Conservation (phyloP, 371 early-diverging fungal species). For the Sanchytrium tribonematis region DNA sequence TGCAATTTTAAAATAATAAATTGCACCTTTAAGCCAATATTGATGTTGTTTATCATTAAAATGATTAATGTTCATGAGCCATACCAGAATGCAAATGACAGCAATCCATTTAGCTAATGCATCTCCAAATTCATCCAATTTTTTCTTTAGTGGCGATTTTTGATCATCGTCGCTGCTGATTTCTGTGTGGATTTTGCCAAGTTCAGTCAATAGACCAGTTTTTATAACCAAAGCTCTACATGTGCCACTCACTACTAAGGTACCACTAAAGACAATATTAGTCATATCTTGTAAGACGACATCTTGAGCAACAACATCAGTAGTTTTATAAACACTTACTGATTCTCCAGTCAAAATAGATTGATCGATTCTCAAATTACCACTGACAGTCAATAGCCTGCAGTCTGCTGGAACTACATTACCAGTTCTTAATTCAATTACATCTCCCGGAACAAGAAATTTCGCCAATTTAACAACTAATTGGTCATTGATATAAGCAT, state of each 20-base stretch:
- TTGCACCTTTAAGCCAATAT: conserved; percentile 62
- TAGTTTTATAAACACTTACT: conserved; percentile 57
- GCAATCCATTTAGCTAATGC: conserved; percentile 72
- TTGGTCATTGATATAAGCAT: conserved; percentile 16
- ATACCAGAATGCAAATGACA: conserved; percentile 76
- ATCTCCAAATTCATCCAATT: conserved; percentile 88
- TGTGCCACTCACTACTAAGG: conserved; percentile 75
- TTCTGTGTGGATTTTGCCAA: conserved; percentile 68
- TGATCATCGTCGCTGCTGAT: conserved; percentile 56
- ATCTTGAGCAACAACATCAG: conserved; percentile 25
- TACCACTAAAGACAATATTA: conserved; percentile 80
- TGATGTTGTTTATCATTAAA: conserved; percentile 63
- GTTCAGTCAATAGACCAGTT: conserved; percentile 61
- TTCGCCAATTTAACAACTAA: not conserved
- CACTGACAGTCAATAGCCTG: conserved; percentile 47
- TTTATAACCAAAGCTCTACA: conserved; percentile 56
- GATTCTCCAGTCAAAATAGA: conserved; percentile 87
- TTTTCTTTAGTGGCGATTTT: conserved; percentile 74
- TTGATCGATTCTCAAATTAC: conserved; percentile 69
- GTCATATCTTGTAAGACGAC: conserved; percentile 69
- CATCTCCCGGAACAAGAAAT: conserved; percentile 13
- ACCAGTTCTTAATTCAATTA: conserved; percentile 22
- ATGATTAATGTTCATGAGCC: conserved; percentile 82
- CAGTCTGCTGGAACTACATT: conserved; percentile 88
- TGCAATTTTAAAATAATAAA: conserved; percentile 90